Percentiles rank a stretch among this genome's conserved stretches.
These are phyloP conservation scores for Chimonanthus salicifolius DNA, from an alignment of 164 flowering plant species.

Conservation along the genomic window DNA sequence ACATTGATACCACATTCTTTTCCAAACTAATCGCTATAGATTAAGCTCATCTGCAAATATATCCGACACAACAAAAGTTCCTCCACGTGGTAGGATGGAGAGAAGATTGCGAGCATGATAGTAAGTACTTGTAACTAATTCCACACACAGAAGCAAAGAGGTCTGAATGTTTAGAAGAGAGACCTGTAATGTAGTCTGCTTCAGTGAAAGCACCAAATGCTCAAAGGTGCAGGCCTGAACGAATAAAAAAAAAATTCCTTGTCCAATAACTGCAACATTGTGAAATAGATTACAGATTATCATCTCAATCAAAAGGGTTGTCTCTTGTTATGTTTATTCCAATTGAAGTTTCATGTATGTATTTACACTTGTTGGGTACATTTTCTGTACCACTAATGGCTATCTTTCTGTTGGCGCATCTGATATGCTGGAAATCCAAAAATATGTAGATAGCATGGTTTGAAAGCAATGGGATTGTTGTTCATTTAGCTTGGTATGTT, in stretches of 20 bases:
- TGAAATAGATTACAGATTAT: conserved; percentile 14
- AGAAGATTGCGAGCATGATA: conserved; percentile 20
- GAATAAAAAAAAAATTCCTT: background rate
- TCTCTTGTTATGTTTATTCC: background rate
- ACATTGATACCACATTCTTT: background rate
- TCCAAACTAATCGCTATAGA: background rate
- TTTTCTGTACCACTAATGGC: too few species aligned
- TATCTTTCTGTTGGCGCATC: background rate
- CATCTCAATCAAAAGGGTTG: conserved; percentile 1
- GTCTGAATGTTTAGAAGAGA: conserved; percentile 6
- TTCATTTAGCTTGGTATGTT: too few species aligned
- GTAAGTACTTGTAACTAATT: conserved; percentile 1
- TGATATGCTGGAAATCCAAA: background rate
- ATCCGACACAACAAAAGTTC: background rate
- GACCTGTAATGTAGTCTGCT: conserved; percentile 15
- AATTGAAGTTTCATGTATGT: background rate
- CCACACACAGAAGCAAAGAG: conserved; percentile 8
- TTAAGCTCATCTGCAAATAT: conserved; percentile 14
- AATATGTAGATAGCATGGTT: too few species aligned
- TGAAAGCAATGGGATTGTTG: too few species aligned
- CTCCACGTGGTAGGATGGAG: background rate
- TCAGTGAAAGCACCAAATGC: conserved; percentile 12
- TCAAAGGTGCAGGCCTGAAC: conserved; percentile 13
- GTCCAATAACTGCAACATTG: conserved; percentile 25
- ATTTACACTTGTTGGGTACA: background rate